Base-by-base conservation (phyloP, 768 basidiomycete genomes). In the Kwoniella bestiolae region DNA sequence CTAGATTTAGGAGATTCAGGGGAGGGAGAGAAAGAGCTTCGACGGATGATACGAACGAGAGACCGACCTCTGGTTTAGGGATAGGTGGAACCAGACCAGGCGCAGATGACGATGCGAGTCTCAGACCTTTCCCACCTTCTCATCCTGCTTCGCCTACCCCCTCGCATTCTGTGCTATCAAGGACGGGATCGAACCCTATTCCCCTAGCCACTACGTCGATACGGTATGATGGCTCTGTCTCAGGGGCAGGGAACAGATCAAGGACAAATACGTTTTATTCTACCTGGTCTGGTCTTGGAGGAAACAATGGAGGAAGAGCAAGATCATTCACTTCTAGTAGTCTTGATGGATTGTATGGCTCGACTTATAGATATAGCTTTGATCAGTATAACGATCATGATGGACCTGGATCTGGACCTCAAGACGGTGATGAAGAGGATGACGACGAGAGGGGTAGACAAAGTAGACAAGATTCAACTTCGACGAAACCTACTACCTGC, bases 401-500 rank as follows among this genome's bases (percentile, higher is more conserved):
- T n/a, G n/a, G n/a, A n/a, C n/a, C n/a, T n/a, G 5, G 14, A 16
- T 21, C 60, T 56, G 14, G 53, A 61, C 14, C n/a, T n/a, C 18
- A 50, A 16, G 63, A 57, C 44, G 34, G 32, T n/a, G 56, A 59
- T 23, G 34, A 59, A 12, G 63, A 57, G 90, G 75, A 88, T 89
- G 74, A 87, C 89, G 38, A 51, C 60, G 28, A 91, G 3, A 28
- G 45, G 18, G 58, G 63, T 25, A 55, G 56, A 57, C 64, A 47
- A 12, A 68, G 63, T 56, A 26, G 72, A 49, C 66, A 57, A 29
- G 73, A 70, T 60, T 71, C 67, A 28, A 66, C 72, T 0, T 91
- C 90, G 73, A 98, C 94, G 12, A 96, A 96, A 80, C 94, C 93
- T 2, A 98, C 94, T 5, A 98, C 94, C 0, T 81, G 97, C 26